Percentiles rank a stretch among this genome's conserved stretches.
Conservation (phyloP, 805 yeast species). For the Myxozyma monticola region DNA sequence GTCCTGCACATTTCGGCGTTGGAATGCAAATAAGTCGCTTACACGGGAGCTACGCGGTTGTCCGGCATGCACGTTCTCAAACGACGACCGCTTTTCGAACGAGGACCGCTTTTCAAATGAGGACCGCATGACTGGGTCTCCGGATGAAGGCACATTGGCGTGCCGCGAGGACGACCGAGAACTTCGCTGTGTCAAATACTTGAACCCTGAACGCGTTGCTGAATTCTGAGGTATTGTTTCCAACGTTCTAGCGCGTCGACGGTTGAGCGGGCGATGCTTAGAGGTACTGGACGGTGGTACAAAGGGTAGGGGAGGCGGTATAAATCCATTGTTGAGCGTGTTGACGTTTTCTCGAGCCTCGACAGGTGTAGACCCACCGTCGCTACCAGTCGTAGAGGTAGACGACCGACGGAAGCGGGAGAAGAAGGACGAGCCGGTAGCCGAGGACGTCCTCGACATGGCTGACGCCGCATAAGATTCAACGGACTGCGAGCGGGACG, state of each 20-base stretch:
- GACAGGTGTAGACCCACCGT: conserved; percentile 8
- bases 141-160: too few species aligned
- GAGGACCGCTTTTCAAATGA: too few species aligned
- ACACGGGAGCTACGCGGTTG: too few species aligned
- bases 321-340: conserved; percentile 9
- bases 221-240: conserved; percentile 29
- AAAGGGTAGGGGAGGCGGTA: neutral
- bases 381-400: conserved; percentile 19
- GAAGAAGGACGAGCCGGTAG: conserved; percentile 19
- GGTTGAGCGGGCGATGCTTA: conserved; percentile 3
- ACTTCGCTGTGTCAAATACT: too few species aligned
- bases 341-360: conserved; percentile 15
- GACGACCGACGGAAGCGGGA: conserved; percentile 26
- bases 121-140: too few species aligned
- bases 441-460: conserved; percentile 7
- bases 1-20: conserved; percentile 22
- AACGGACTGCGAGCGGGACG: conserved; percentile 20
- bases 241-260: conserved; percentile 29
- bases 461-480: conserved; percentile 15
- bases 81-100: too few species aligned
- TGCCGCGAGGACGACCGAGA: too few species aligned
- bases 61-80: neutral
- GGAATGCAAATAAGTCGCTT: conserved; percentile 6
- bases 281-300: neutral
- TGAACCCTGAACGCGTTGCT: conserved; percentile 5